Evolutionary conservation across 2,329 filamentous ascomycete species (phyloP).

Genomic region (Hirsutella rhossiliensis): DNA sequence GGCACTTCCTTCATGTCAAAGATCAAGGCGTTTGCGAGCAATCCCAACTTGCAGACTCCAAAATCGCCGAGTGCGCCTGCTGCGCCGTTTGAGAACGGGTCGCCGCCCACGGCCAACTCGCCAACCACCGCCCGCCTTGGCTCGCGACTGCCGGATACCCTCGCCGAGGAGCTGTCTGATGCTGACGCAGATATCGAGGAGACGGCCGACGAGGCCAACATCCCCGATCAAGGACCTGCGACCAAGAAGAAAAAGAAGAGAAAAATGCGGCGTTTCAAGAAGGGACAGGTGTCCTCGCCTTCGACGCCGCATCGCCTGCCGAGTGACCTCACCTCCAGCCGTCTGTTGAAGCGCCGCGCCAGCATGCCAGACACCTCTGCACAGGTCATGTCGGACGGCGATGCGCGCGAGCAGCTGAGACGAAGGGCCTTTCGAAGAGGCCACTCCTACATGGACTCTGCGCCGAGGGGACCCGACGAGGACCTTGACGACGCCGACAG

Average conservation of each 20-base stretch:
- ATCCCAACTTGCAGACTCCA: constrained; percentile 34
- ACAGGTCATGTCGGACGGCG: constrained; percentile 62
- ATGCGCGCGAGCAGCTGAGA: constrained; percentile 50
- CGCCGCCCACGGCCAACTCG: constrained; percentile 31
- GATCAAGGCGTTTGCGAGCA: constrained; percentile 58
- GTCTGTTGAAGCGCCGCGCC: constrained; percentile 49
- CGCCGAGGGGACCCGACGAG: constrained; percentile 34
- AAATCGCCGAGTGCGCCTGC: constrained; percentile 20
- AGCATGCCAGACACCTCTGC: constrained; percentile 52
- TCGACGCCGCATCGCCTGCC: constrained; percentile 44
- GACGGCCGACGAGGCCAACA: constrained; percentile 63
- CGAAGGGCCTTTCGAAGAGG: constrained; percentile 41
- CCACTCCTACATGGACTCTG: constrained; percentile 42
- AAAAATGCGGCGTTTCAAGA: constrained; percentile 47
- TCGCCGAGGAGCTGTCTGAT: constrained; percentile 35
- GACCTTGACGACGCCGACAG: constrained; percentile 40
- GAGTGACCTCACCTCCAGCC: constrained; percentile 26
- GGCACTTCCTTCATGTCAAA: constrained; percentile 64
- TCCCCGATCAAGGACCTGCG: constrained; percentile 19
- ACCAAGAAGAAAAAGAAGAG: constrained; percentile 44
- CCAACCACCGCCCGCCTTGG: constrained; percentile 32
- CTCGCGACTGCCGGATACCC: constrained; percentile 38
- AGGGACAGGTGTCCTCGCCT: constrained; percentile 50
- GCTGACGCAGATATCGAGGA: constrained; percentile 67
- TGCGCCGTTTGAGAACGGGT: constrained; percentile 20